Conservation (phyloP, 2,329 filamentous ascomycete genomes). For the Colletotrichum liriopes region DNA sequence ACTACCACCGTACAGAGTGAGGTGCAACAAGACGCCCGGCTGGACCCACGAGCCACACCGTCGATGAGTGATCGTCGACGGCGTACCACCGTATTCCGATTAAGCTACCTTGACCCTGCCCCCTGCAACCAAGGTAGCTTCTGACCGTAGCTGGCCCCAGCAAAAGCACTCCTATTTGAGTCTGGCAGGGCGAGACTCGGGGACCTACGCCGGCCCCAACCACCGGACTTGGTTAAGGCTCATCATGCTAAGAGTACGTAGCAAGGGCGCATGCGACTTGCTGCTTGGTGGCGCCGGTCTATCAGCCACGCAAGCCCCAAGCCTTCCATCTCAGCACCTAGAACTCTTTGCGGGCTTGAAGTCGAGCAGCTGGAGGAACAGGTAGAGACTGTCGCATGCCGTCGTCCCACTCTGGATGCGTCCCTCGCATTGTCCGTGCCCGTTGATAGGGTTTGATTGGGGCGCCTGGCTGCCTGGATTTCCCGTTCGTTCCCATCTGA, state of each 20-base stretch:
- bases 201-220: background rate
- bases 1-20: background rate
- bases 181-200: background rate
- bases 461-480: background rate
- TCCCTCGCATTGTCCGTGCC: constrained; percentile 16
- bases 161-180: background rate
- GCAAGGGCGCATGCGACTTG: background rate
- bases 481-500: too few species aligned
- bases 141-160: constrained; percentile 1
- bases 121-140: background rate
- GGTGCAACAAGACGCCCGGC: background rate
- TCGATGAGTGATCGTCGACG: constrained; percentile 12
- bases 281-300: background rate
- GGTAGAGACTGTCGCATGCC: background rate
- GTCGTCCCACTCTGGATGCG: background rate
- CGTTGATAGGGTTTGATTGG: background rate
- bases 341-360: background rate
- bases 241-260: background rate
- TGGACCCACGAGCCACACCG: background rate
- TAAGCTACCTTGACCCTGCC: background rate
- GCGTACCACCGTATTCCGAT: background rate
- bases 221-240: constrained; percentile 8
- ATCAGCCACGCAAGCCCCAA: background rate
- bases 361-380: background rate
- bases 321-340: background rate